Evolutionary conservation across 768 basidiomycete species (phyloP).

Genomic region (Leccinum boreale): DNA sequence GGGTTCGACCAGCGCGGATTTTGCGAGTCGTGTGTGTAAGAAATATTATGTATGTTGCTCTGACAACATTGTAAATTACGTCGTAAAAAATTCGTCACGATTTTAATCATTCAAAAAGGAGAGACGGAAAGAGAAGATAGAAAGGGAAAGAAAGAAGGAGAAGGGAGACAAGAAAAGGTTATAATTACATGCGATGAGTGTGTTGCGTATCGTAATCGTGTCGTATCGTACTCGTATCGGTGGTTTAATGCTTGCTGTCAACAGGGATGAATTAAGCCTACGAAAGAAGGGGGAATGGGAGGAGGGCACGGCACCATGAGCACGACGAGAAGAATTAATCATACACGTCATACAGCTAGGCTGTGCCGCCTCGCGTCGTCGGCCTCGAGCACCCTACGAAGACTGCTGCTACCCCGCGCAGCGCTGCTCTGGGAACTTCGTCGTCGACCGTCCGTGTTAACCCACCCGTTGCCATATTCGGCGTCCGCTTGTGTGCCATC

Average conservation of each 20-base stretch:
- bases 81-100: slow-evolving; percentile 26
- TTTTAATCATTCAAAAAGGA: slow-evolving; percentile 3
- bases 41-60: slow-evolving; percentile 15
- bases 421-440: slow-evolving; percentile 33
- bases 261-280: slow-evolving; percentile 37
- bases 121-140: neutral
- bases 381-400: slow-evolving; percentile 36
- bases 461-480: slow-evolving; percentile 56
- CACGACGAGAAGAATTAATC: slow-evolving; percentile 16
- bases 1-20: neutral
- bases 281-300: slow-evolving; percentile 5
- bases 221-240: slow-evolving; percentile 13
- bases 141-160: neutral
- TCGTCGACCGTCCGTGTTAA: slow-evolving; percentile 56
- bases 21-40: neutral
- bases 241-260: slow-evolving; percentile 21
- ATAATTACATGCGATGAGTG: slow-evolving; percentile 28
- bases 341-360: slow-evolving; percentile 52
- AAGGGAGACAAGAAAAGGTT: slow-evolving; percentile 3
- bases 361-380: slow-evolving; percentile 64
- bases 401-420: slow-evolving; percentile 20
- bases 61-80: slow-evolving; percentile 23
- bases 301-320: slow-evolving; percentile 3
- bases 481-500: slow-evolving; percentile 72
- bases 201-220: slow-evolving; percentile 24